A percentile compares a stretch with the other conserved stretches of the same genome.
phyloP scores from a whole-genome alignment of 345 rosid genomes.

The Salix exigua region DNA sequence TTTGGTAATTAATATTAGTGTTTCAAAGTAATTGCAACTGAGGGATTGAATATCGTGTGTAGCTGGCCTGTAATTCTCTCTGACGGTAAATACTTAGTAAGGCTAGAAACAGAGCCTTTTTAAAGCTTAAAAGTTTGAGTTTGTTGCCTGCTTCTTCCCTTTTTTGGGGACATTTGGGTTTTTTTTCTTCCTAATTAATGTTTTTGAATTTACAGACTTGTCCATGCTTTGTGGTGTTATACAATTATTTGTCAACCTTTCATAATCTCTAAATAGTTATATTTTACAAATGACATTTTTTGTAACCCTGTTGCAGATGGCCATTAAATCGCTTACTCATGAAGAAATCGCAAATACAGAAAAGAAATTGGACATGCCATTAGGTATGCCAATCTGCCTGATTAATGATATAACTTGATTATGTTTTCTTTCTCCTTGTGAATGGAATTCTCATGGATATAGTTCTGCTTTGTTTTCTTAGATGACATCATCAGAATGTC shows the following conservation, averaged over 20 bases:
- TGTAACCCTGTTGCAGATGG: constrained; percentile 41
- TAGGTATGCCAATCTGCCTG: constrained; percentile 40
- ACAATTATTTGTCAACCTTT: not conserved
- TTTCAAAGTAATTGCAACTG: not conserved
- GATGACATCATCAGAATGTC: constrained; percentile 89
- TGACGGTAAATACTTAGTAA: not conserved
- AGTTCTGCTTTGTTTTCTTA: constrained; percentile 10
- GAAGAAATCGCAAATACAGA: constrained; percentile 83
- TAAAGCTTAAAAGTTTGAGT: not conserved
- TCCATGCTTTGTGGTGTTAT: not conserved
- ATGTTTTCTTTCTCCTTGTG: not conserved
- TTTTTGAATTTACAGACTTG: not conserved
- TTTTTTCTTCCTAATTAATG: too few relatives aligned
- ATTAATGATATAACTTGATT: not conserved
- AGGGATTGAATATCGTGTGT: not conserved
- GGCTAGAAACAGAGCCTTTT: not conserved
- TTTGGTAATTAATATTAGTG: not conserved
- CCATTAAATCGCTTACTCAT: constrained; percentile 52
- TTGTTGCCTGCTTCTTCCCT: not conserved
- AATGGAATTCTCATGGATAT: constrained; percentile 1
- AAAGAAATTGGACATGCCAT: constrained; percentile 84
- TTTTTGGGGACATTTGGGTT: not conserved
- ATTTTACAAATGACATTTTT: not conserved
- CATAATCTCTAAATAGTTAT: too few relatives aligned
- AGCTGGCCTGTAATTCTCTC: not conserved